Base-by-base conservation (phyloP, 106 monocot species). In the Vanilla planifolia region DNA sequence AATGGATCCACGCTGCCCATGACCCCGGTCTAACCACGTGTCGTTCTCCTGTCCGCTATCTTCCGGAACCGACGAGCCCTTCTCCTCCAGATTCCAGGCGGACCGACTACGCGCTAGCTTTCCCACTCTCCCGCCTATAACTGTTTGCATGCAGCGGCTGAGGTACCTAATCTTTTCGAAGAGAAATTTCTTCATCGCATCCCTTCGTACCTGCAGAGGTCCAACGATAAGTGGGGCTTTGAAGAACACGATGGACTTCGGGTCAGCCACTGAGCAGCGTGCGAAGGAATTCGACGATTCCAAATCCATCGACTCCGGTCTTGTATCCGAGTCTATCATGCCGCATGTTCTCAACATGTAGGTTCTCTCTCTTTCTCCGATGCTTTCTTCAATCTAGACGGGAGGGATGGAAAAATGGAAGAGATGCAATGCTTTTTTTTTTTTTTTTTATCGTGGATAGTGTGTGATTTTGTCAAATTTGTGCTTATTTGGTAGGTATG, bases 261-360 rank as follows among this genome's bases (percentile, higher is more conserved):
- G 52, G 39, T 25, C 46, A 8, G 33, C 19, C 50, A 3, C 23
- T 8, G 51, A 27, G 25, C 65, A 52, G 65, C 35, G 6, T 2
- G 1, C 37, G 13, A 41, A 66, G 39, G 53, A 41, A 21, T 5
- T 4, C 15, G 39, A 51, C 1, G 53, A 66, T 33, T 17, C 55
- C 35, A 55, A 42, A n/a, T 16, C 55, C 11, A 25, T 42, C 4
- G 55, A 55, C 1, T 4, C 25, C 26, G 48, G 43, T 32, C 32
- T 22, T 0, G 17, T 66, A 24, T 37, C 55, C 32, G 41, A 66
- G 27, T 25, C 2, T 19, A 66, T 66, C 28, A 55, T 66, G 27
- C 66, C 66, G n/a, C 53, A 66, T 42, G 35, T 66, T 28, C 42
- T 66, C 4, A 66, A 66, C 8, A 2, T 66, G 66, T 66, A 55